Evolutionary conservation across 2,329 filamentous ascomycete genomes (phyloP), one percentile per base, ranked within the genome.

Genomic region (Harringtonia lauricola): DNA sequence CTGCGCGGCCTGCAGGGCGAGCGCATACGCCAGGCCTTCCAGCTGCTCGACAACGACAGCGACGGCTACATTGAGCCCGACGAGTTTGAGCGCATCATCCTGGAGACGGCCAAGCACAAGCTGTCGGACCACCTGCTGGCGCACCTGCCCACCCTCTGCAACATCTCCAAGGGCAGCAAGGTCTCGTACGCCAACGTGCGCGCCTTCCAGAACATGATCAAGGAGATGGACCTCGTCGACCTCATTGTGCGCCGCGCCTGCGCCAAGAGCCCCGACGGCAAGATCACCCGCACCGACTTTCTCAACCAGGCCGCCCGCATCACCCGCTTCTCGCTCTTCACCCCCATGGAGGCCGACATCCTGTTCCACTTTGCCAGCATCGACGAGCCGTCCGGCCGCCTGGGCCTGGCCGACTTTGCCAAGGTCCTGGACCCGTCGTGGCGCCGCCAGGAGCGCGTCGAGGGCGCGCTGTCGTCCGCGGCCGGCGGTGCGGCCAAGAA

Each of bases 331-430:
- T 94, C 89, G 13, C 77, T 94, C 30, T 95, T 96, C 65, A 96
- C 92, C 0, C 92, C 92, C 13, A 95, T 96, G 88, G 92, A 98
- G 65, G 89, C 90, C 34, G 92, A 98, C 59, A 95, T 98, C 50
- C 77, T 98, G 34, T 98, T 98, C 72, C 92, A 96, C 67, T 98
- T 98, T 63, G 92, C 92, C 48, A 86, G 89, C 49, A 73, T 96
- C 43, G 87, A 95, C 59, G 83, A 92, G 55, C 84, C 87, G 3
- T 90, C 88, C 1, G 92, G 89, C 18, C 77, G 87, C 40, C 77
- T 98, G 2, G 78, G 84, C 28, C 71, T 95, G 36, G 66, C 68
- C 48, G 89, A 96, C 64, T 98, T 98, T 59, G 80, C 86, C 55
- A 95, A 95, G 65, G 92, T 98, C 19, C 78, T 98, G 39, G 92